Evolutionary conservation across 2,329 filamentous ascomycete genomes (phyloP).

Genomic region (Phialophora verrucosa): DNA sequence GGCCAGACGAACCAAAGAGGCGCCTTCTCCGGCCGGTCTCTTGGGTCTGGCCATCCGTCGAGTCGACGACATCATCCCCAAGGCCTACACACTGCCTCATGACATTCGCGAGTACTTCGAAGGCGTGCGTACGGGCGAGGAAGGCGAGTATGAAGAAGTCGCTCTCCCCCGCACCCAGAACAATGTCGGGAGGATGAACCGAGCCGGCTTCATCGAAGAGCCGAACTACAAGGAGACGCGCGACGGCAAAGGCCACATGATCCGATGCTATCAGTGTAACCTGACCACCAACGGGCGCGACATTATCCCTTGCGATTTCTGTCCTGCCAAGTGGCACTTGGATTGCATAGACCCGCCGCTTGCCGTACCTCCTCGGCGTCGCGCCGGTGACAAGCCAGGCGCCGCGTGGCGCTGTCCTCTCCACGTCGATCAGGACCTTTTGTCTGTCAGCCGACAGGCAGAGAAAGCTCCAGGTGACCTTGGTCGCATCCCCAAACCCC

Average conservation of each 20-base stretch:
- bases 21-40: constrained; percentile 52
- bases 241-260: constrained; percentile 73
- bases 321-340: constrained; percentile 83
- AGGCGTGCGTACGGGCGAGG: constrained; percentile 74
- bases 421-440: constrained; percentile 78
- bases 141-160: constrained; percentile 81
- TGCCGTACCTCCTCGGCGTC: constrained; percentile 72
- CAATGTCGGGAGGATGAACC: constrained; percentile 47
- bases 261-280: constrained; percentile 79
- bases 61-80: constrained; percentile 72
- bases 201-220: constrained; percentile 40
- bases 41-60: constrained; percentile 64
- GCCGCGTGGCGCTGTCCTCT: constrained; percentile 85
- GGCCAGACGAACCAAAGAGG: constrained; percentile 47
- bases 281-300: constrained; percentile 65
- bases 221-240: constrained; percentile 71
- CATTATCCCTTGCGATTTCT: constrained; percentile 86
- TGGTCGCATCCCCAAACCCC: constrained; percentile 51
- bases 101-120: constrained; percentile 77
- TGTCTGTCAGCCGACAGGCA: constrained; percentile 58
- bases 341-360: constrained; percentile 89
- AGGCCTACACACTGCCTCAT: constrained; percentile 73
- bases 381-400: constrained; percentile 59
- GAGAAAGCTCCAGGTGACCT: constrained; percentile 36
- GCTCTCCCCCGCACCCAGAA: constrained; percentile 41